phyloP scores from a whole-genome alignment of 2,329 filamentous ascomycete species.

The Aspergillus sp. region DNA sequence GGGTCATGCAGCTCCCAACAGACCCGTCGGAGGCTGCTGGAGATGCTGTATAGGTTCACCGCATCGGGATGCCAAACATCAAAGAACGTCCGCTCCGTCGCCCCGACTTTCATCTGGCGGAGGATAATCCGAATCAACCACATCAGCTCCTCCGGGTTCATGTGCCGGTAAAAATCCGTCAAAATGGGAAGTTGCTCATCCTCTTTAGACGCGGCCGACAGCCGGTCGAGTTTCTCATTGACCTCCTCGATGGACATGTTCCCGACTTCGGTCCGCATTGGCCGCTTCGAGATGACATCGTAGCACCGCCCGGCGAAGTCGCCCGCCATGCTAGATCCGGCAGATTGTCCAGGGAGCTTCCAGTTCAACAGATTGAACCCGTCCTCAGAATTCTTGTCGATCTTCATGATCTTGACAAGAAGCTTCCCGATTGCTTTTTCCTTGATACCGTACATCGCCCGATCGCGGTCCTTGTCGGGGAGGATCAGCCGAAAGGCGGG shows the following conservation, averaged over 20 bases:
- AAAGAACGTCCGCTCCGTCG: conserved; percentile 85
- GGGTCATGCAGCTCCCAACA: conserved; percentile 91
- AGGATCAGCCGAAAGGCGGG: conserved; percentile 88
- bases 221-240: conserved; percentile 76
- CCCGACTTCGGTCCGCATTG: conserved; percentile 70
- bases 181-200: conserved; percentile 81
- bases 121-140: conserved; percentile 95
- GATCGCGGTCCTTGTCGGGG: conserved; percentile 87
- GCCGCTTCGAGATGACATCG: conserved; percentile 79
- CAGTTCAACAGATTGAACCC: conserved; percentile 82
- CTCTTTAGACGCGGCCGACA: conserved; percentile 74
- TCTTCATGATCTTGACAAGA: conserved; percentile 88
- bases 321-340: conserved; percentile 66
- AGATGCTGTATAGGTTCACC: conserved; percentile 79
- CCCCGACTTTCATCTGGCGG: conserved; percentile 70
- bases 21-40: conserved; percentile 81
- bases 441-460: conserved; percentile 90
- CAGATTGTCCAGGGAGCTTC: conserved; percentile 76
- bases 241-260: conserved; percentile 85
- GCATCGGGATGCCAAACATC: conserved; percentile 78
- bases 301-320: conserved; percentile 90
- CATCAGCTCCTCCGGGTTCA: conserved; percentile 90
- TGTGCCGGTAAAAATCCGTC: conserved; percentile 77
- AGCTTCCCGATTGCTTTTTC: conserved; percentile 87
- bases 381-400: conserved; percentile 86